These are phyloP conservation scores for sorghum (Sorghum bicolor) DNA, from an alignment of 176 grass and related monocot genomes.

Conservation along the genomic window DNA sequence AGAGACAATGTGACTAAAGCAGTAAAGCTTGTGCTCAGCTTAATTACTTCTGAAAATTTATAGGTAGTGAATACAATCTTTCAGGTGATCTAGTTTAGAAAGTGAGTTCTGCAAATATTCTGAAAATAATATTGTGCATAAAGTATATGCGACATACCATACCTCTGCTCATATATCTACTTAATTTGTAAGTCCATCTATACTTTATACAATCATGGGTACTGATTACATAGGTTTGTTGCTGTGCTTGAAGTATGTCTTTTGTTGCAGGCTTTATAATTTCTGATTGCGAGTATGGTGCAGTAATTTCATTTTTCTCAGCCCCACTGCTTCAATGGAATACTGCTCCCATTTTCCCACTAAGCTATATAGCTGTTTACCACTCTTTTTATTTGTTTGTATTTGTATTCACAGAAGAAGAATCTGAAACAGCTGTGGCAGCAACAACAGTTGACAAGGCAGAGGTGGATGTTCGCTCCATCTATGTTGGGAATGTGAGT, in stretches of 20 bases:
- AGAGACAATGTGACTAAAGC: not conserved
- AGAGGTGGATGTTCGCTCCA: conserved; percentile 79
- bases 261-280: not conserved
- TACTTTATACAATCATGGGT: not conserved
- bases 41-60: not conserved
- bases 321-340: not conserved
- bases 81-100: not conserved
- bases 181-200: not conserved
- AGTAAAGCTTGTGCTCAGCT: not conserved
- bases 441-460: conserved; percentile 44
- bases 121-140: not conserved
- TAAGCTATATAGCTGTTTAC: not conserved
- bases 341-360: not conserved
- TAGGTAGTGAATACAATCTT: not conserved
- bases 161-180: not conserved
- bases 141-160: not conserved
- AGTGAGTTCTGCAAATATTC: not conserved
- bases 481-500: conserved; percentile 84
- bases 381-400: not conserved
- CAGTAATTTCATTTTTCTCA: not conserved
- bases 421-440: conserved; percentile 20
- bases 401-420: conserved; percentile 24
- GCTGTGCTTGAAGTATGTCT: not conserved
- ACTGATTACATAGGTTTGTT: not conserved
- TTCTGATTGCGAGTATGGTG: not conserved